Evolutionary conservation across 2,329 filamentous ascomycete species (phyloP), one percentile per base, ranked within the genome.

Genomic region (Cordyceps militaris): DNA sequence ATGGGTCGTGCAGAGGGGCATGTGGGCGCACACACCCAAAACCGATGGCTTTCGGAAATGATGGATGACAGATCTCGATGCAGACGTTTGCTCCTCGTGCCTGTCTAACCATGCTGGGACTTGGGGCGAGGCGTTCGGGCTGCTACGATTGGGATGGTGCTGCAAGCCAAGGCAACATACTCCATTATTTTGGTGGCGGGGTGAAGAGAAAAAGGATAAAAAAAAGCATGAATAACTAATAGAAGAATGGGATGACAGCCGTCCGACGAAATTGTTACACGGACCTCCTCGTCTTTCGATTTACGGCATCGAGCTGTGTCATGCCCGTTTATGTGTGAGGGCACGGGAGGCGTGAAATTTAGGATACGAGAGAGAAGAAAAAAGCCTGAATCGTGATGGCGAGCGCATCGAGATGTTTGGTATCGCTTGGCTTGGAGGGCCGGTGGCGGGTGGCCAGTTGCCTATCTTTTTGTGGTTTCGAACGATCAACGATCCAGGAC

Each of bases 351-450:
- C 28, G 49, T 28, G 36, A 13, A 26, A n/a, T 24, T 40, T 40
- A 7, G 34, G 13, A 51, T 24, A 13, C 19, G 26, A n/a, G 5
- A 44, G n/a, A 23, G 21, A 23, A 30, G 7, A 34, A 26, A 34
- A 34, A 21, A 28, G 49, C 14, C 38, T 23, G 30, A 46, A 55
- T 55, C 52, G 42, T 28, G 52, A 55, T 55, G 52, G 4, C 1
- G 21, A 47, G 30, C 28, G 42, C 52, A 55, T 55, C 52, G 52
- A 55, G 52, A 55, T 55, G 42, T 55, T 36, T 30, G 19, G 14
- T 26, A 19, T 7, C 46, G 42, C 28, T 46, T 46, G 52, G 52
- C 26, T 34, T 3, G 32, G 32, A 34, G 32, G 32, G 14, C 28
- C 11, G 28, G 28, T 13, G 32, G 10, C 32, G 10, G 10, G 5